Evolutionary conservation across 148 eudicot species (phyloP).

Genomic region (Heliamphora exappendiculata): DNA sequence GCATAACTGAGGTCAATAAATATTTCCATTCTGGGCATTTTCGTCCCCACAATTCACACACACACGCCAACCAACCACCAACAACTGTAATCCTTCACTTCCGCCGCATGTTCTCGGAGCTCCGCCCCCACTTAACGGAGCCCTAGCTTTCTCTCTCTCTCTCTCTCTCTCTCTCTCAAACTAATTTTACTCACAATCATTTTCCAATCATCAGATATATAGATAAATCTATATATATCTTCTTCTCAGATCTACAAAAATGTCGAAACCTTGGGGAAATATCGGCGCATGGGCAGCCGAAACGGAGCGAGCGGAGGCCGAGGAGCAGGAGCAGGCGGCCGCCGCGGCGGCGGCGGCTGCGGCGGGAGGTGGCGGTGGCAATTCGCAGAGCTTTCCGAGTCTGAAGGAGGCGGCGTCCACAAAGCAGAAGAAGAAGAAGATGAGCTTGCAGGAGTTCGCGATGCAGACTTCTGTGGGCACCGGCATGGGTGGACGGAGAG

Average conservation of each 20-base stretch:
- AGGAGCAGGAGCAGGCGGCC: slow-evolving; percentile 32
- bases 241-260: neutral
- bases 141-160: neutral
- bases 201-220: neutral
- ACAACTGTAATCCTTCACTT: neutral
- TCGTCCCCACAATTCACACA: neutral
- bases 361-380: slow-evolving; percentile 10
- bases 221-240: no score
- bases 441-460: slow-evolving; percentile 4
- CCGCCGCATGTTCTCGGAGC: neutral
- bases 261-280: slow-evolving; percentile 67
- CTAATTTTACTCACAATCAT: neutral
- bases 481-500: slow-evolving; percentile 44
- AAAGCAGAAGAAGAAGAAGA: slow-evolving; percentile 11
- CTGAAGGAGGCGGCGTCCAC: slow-evolving; percentile 4
- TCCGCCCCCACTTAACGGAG: slow-evolving; percentile 1
- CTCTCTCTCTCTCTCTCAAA: neutral
- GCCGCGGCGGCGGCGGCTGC: slow-evolving; percentile 21
- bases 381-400: slow-evolving; percentile 13
- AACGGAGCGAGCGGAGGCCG: slow-evolving; percentile 63
- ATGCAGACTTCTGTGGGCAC: slow-evolving; percentile 21
- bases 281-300: slow-evolving; percentile 89
- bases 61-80: neutral
- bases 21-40: no score
- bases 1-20: no score